phyloP scores from a whole-genome alignment of 805 yeast species.

The Lipomyces anomalus region DNA sequence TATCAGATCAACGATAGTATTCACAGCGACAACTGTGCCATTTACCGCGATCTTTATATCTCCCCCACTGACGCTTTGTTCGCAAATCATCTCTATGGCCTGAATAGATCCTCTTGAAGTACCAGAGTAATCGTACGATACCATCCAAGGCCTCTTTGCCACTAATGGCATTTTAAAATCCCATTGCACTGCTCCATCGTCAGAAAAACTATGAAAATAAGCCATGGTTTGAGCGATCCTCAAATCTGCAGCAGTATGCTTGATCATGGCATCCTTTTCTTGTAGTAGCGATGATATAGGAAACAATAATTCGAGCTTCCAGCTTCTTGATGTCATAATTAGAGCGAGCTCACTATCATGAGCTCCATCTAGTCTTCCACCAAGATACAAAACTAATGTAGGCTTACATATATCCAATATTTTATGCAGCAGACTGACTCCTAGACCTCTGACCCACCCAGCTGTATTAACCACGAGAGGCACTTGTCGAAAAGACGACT shows the following conservation, averaged over 20 bases:
- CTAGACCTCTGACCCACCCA: conserved; percentile 89
- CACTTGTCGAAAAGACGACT: neutral
- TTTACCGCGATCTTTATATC: conserved; percentile 30
- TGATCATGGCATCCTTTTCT: neutral
- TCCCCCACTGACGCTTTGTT: conserved; percentile 12
- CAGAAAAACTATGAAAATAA: conserved; percentile 27
- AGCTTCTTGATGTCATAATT: no score
- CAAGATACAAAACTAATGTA: conserved; percentile 52
- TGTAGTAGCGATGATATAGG: neutral
- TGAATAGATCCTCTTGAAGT: conserved; percentile 28
- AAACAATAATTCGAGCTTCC: neutral
- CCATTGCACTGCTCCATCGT: conserved; percentile 11
- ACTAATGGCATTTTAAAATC: conserved; percentile 32
- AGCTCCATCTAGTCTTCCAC: conserved; percentile 20
- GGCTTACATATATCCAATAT: conserved; percentile 44
- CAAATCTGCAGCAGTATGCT: conserved; percentile 24
- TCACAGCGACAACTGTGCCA: conserved; percentile 34
- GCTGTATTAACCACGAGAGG: conserved; percentile 69
- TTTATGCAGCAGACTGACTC: conserved; percentile 55
- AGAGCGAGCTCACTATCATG: neutral
- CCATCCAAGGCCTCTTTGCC: conserved; percentile 30
- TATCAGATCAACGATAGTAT: no score
- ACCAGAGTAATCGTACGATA: conserved; percentile 23
- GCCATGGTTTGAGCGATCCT: conserved; percentile 27
- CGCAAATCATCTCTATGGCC: conserved; percentile 22